Base-by-base conservation (phyloP, 1,139 yeast genomes). In the Magnusiomyces tetraspermus region DNA sequence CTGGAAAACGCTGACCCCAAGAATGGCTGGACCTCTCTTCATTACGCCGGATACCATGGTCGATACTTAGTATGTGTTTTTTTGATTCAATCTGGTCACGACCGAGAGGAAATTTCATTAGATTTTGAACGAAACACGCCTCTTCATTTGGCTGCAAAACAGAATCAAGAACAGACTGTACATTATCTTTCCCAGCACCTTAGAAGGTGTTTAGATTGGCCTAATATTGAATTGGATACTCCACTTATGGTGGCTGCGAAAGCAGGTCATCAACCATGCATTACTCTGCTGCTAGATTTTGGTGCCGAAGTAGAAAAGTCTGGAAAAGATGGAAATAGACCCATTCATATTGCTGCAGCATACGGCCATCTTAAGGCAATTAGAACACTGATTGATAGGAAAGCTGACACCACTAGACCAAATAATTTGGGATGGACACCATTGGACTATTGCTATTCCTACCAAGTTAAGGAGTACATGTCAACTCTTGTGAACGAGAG, bases 11-110 rank as follows among this genome's bases (percentile, higher is more conserved):
- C 81, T 23, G 90, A 92, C 65, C 73, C 82, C 13, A 55, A 72
- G 44, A 80, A 84, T 60, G 97, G 97, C 0, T 90, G 97, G 97
- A 76, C 86, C 44, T 85, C 88, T 51, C 74, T 90, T 49, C 97
- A 90, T 68, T 89, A 88, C 67, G 92, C 96, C 0, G 82, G 95
- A 8, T 85, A 70, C 63, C 72, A 85, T 61, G 96, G 97, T 33
- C 79, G 85, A 59, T 86, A 85, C 63, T 76, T 87, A 55, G 77
- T 88, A 5, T 85, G 96, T 63, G 88, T 82, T 21, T 63, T 59
- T 55, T 66, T 79, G 49, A 72, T 79, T 28, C 73, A 71, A 44
- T 63, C 72, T 50, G 80, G 81, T 5, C 82, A 77, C 58, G 83
- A 77, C 59, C 66, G 65, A 42, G 64, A 65, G 36, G 82, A 77